Evolutionary conservation across 2,329 filamentous ascomycete genomes (phyloP), one percentile per base, ranked within the genome.

Genomic region (Lasiodiplodia citricola): DNA sequence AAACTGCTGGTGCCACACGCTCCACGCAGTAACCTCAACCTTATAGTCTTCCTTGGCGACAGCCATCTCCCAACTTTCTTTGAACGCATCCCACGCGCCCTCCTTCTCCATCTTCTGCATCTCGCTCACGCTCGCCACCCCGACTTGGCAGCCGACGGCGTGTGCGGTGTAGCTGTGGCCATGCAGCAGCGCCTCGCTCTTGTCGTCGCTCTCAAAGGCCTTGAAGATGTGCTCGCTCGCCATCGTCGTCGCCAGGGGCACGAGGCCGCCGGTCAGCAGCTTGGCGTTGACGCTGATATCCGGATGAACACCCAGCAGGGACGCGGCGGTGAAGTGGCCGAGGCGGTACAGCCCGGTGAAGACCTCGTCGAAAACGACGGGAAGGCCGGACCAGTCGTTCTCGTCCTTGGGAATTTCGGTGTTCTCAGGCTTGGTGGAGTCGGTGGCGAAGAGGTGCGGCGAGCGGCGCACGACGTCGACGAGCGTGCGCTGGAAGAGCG

Each of bases 131-230:
- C 88, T 90, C 63, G 88, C 87, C n/a, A 91, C 83, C 0, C 91
- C 93, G 0, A 96, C 92, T 55, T 91, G 87, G 73, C 92, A 96
- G 0, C 93, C 93, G 1, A 96, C 87, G 0, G 93, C 86, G 77
- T 96, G 92, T 0, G 93, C 93, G 0, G 93, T 96, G 79, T 96
- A 96, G 77, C 92, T 95, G 76, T 96, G 93, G 0, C 93, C 93
- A 73, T 96, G 93, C 3, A 96, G 82, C 5, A 96, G 80, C 0
- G 93, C 93, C 72, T 95, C 92, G 0, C 87, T 88, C 80, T 96
- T 96, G 60, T 93, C 89, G 1, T 87, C 83, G 65, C 90, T 90
- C 14, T 87, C 81, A 75, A 96, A 96, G 0, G 88, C 87, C 1
- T 87, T 75, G 78, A 94, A 96, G 56, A 96, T 90, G 69, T 84